Evolutionary conservation across 306 rosid species (phyloP).

Genomic region (Luffa acutangula): DNA sequence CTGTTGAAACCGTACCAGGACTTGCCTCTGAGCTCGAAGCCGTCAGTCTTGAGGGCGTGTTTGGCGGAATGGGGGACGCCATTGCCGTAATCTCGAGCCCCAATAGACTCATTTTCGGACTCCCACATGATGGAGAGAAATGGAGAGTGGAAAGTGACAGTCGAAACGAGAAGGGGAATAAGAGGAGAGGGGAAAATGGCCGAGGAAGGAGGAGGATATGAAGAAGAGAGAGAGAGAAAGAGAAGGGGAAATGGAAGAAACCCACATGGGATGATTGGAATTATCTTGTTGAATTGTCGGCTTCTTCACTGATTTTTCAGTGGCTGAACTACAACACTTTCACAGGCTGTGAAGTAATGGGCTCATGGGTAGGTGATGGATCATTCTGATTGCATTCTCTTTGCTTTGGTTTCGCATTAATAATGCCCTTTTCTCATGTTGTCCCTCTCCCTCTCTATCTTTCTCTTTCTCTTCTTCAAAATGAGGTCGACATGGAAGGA

Average conservation of each 20-base stretch:
- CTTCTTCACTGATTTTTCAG: conserved; percentile 22
- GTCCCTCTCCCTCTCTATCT: neutral
- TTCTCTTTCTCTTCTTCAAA: neutral
- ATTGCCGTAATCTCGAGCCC: conserved; percentile 49
- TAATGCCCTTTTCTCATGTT: neutral
- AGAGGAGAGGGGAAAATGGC: neutral
- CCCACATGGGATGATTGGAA: conserved; percentile 76
- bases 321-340: neutral
- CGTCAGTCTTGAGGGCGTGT: conserved; percentile 70
- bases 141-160: conserved; percentile 15
- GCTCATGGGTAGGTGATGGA: conserved; percentile 28
- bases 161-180: neutral
- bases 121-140: conserved; percentile 75
- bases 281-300: conserved; percentile 52
- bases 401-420: neutral
- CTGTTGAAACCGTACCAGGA: conserved; percentile 50
- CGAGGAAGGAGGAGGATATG: conserved; percentile 1
- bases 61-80: conserved; percentile 54
- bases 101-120: conserved; percentile 60
- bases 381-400: conserved; percentile 11
- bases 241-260: conserved; percentile 10
- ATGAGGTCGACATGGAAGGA: neutral
- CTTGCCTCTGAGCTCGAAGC: conserved; percentile 71
- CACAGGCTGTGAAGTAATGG: conserved; percentile 83
- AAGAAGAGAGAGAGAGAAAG: conserved; percentile 2